Conservation (phyloP, 108 stramenopile genomes). For the Nitzschia sp. region DNA sequence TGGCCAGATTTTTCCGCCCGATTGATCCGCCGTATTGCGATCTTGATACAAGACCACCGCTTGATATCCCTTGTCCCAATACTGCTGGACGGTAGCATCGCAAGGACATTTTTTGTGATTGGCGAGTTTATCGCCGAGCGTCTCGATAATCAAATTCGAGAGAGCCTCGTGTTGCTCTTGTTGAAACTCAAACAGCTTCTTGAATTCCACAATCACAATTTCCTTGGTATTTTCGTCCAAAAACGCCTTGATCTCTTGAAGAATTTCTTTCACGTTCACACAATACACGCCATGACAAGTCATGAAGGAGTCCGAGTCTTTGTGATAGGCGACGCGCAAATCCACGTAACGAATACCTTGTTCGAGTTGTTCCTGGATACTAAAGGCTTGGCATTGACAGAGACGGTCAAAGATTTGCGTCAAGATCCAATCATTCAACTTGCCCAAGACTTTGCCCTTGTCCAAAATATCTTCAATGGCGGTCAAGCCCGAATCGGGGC, state of each 20-base stretch:
- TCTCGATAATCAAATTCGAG: not conserved
- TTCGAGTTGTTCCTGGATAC: slow-evolving; percentile 23
- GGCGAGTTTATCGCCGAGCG: slow-evolving; percentile 32
- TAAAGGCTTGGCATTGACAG: slow-evolving; percentile 25
- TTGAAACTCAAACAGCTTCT: slow-evolving; percentile 31
- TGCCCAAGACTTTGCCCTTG: slow-evolving; percentile 14
- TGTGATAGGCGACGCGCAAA: slow-evolving; percentile 31
- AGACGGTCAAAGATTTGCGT: slow-evolving; percentile 26
- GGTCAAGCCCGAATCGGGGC: slow-evolving; percentile 36
- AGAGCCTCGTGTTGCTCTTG: slow-evolving; percentile 26
- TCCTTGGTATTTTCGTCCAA: slow-evolving; percentile 27
- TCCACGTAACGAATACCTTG: slow-evolving; percentile 37
- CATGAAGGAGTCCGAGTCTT: slow-evolving; percentile 24
- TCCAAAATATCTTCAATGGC: slow-evolving; percentile 23
- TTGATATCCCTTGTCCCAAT: slow-evolving; percentile 31
- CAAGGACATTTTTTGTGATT: slow-evolving; percentile 2
- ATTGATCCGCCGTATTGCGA: not conserved
- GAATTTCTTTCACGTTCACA: slow-evolving; percentile 26
- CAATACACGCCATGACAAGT: slow-evolving; percentile 47
- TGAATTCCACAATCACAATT: slow-evolving; percentile 39
- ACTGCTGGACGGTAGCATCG: slow-evolving; percentile 21
- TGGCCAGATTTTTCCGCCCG: slow-evolving; percentile 28
- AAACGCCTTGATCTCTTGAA: slow-evolving; percentile 21
- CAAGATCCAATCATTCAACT: slow-evolving; percentile 25
- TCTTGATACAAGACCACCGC: slow-evolving; percentile 30